phyloP scores from a whole-genome alignment of 148 eudicot genomes.

The Spergularia marina region DNA sequence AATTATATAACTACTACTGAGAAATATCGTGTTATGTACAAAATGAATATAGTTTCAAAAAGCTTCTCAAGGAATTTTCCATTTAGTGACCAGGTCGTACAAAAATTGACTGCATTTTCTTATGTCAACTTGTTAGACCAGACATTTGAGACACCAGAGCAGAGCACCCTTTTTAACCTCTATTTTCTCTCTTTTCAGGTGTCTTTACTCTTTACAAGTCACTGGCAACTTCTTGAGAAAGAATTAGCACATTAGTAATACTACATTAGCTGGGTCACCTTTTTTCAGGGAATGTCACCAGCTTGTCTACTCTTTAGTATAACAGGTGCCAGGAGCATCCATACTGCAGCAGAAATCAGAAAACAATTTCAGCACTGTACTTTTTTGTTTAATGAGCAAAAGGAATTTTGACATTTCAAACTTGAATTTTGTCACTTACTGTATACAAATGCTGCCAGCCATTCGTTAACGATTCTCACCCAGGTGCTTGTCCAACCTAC shows the following conservation, averaged over 20 bases:
- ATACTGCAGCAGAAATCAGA: conserved; percentile 46
- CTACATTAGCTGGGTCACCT: not conserved
- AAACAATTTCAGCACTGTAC: not conserved
- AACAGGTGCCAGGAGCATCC: conserved; percentile 82
- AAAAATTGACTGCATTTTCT: not conserved
- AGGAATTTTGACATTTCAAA: not conserved
- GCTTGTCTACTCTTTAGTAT: conserved; percentile 61
- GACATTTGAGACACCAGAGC: not conserved
- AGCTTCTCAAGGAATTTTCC: not conserved
- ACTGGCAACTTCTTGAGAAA: conserved; percentile 3
- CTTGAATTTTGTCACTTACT: conserved; percentile 39
- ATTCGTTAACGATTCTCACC: conserved; percentile 81
- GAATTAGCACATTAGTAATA: not conserved
- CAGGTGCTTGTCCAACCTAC: conserved; percentile 98
- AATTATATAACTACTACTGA: not conserved
- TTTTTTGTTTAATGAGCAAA: not conserved
- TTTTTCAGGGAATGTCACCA: conserved; percentile 31
- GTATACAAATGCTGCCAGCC: conserved; percentile 85
- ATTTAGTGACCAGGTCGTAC: not conserved
- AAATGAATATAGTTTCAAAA: conserved; percentile 15
- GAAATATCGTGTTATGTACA: conserved; percentile 3
- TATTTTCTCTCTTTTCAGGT: not conserved
- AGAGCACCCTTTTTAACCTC: not conserved
- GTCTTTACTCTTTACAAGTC: conserved; percentile 5
- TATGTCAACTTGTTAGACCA: not conserved